These are phyloP conservation scores for Capsicum baccatum DNA, from an alignment of 257 asterid genomes.

Conservation along the genomic window DNA sequence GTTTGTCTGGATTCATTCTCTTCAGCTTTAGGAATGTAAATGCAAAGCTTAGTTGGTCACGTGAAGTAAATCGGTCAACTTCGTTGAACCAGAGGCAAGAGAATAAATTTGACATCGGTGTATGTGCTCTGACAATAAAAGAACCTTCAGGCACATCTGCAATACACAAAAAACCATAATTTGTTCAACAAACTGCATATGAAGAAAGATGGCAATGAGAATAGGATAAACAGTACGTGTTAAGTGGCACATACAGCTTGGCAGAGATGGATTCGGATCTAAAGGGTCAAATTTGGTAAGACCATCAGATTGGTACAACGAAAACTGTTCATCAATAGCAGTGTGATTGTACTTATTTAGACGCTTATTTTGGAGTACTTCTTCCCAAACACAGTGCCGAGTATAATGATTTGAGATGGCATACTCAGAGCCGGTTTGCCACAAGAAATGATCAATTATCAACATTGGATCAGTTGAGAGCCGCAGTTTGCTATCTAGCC, in stretches of 20 bases:
- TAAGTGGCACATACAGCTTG: constrained; percentile 71
- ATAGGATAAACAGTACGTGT: constrained; percentile 21
- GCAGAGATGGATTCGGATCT: constrained; percentile 62
- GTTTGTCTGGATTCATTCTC: constrained; percentile 69
- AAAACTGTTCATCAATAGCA: constrained; percentile 82
- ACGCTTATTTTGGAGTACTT: constrained; percentile 86
- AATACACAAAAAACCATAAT: constrained; percentile 21
- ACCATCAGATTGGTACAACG: constrained; percentile 81
- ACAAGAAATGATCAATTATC: constrained; percentile 81
- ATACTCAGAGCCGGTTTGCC: constrained; percentile 82
- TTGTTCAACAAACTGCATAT: constrained; percentile 21
- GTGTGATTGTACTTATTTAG: constrained; percentile 83
- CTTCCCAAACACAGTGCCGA: constrained; percentile 97
- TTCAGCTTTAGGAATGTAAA: constrained; percentile 82
- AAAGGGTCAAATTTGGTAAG: constrained; percentile 79
- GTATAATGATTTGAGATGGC: constrained; percentile 89
- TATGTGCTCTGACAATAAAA: constrained; percentile 88
- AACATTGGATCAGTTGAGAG: constrained; percentile 83
- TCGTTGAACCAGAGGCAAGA: constrained; percentile 97
- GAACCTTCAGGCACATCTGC: constrained; percentile 96
- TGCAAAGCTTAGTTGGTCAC: constrained; percentile 93
- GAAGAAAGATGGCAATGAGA: constrained; percentile 26
- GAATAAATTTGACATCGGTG: constrained; percentile 84
- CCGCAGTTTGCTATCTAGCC: constrained; percentile 96
- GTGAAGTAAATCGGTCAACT: constrained; percentile 84